phyloP scores from a whole-genome alignment of 768 basidiomycete species.

The Pluteus cervinus region DNA sequence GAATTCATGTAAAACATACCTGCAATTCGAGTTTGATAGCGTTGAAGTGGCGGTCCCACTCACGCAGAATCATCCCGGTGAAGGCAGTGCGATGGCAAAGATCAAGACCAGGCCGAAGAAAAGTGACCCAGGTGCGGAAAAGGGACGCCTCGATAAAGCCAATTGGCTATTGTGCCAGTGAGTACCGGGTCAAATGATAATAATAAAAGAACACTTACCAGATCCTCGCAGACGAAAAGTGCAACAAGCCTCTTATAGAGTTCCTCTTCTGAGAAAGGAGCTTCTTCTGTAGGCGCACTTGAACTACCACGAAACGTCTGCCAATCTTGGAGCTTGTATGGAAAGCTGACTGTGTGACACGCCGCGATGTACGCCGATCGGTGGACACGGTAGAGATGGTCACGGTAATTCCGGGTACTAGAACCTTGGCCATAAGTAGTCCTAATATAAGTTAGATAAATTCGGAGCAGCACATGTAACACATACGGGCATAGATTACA shows the following conservation, averaged over 20 bases:
- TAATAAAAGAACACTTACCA: not conserved
- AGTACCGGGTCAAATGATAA: too few relatives aligned
- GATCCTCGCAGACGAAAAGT: slow-evolving; percentile 1
- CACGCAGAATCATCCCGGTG: not conserved
- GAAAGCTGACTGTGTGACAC: not conserved
- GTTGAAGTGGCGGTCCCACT: not conserved
- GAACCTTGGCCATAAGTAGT: too few relatives aligned
- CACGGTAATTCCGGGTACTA: too few relatives aligned
- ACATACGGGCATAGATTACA: too few relatives aligned
- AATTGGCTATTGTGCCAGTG: not conserved
- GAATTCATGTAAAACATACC: not conserved
- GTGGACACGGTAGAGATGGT: not conserved
- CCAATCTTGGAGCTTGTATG: not conserved
- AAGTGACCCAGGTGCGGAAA: not conserved
- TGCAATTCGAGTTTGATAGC: not conserved
- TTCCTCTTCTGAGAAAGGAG: not conserved
- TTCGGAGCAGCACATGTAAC: too few relatives aligned
- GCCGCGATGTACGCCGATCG: not conserved
- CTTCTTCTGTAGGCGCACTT: not conserved
- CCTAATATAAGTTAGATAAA: too few relatives aligned
- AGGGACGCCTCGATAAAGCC: not conserved
- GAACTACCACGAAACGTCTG: not conserved
- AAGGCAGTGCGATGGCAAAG: not conserved
- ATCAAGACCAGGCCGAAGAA: not conserved
- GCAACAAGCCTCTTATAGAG: not conserved